Conservation (phyloP, 164 flowering plant species). For the Buxus sempervirens region DNA sequence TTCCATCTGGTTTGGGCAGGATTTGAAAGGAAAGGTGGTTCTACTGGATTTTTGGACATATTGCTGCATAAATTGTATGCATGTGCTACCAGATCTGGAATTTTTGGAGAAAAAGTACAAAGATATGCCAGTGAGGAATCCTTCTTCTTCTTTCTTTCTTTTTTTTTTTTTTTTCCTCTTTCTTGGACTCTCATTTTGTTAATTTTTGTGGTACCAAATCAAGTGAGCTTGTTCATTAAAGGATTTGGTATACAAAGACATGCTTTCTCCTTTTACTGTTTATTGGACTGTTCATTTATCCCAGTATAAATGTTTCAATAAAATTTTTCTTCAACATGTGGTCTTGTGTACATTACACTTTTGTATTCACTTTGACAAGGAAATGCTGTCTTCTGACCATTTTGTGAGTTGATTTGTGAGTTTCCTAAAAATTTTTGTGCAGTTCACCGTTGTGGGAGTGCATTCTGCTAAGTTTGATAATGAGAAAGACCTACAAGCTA, state of each 20-base stretch:
- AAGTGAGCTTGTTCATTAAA: not conserved
- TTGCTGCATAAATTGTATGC: conserved; percentile 98
- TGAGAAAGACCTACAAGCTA: conserved; percentile 94
- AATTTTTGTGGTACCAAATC: too few relatives aligned
- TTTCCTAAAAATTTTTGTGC: conserved; percentile 18
- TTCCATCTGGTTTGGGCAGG: conserved; percentile 29
- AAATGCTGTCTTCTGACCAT: not conserved
- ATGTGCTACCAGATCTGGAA: conserved; percentile 92
- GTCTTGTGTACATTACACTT: not conserved
- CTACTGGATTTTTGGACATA: conserved; percentile 97
- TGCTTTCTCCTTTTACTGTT: not conserved
- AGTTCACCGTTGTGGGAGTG: conserved; percentile 93
- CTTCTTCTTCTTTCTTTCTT: not conserved
- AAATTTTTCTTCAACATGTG: not conserved
- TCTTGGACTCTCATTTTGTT: not conserved
- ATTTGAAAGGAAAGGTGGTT: conserved; percentile 93
- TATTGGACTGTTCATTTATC: not conserved
- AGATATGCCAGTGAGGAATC: conserved; percentile 63
- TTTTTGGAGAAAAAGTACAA: conserved; percentile 88
- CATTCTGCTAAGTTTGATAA: conserved; percentile 98
- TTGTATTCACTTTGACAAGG: not conserved
- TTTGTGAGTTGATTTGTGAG: not conserved
- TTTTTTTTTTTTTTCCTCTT: not conserved
- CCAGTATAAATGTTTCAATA: not conserved
- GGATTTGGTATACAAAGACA: not conserved